Evolutionary conservation across 306 rosid species (phyloP).

Genomic region (Castanea mollissima): DNA sequence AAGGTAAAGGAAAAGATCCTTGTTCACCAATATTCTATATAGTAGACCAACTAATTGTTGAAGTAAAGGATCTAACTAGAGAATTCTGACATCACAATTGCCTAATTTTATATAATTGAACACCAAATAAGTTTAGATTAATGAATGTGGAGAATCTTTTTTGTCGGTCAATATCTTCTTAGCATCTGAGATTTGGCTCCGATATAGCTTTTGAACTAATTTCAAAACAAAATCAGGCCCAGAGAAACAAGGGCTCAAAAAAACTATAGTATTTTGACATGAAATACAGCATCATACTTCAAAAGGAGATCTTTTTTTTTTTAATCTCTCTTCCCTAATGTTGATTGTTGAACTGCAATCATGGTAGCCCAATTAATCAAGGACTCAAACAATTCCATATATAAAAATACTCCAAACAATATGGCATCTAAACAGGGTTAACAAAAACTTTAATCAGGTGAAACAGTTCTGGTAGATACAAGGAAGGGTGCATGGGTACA

Average conservation of each 20-base stretch:
- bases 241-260: background rate
- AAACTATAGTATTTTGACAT: background rate
- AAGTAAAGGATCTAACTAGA: background rate
- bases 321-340: background rate
- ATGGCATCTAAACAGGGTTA: background rate
- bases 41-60: conserved; percentile 2
- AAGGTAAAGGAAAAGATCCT: conserved; percentile 8
- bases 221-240: background rate
- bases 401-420: background rate
- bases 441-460: background rate
- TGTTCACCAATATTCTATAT: background rate
- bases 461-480: background rate
- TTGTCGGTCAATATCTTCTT: background rate
- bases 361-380: background rate
- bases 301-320: background rate
- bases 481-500: background rate
- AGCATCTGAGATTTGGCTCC: background rate
- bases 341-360: background rate
- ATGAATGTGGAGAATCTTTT: background rate
- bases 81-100: no score
- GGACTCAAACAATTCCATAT: background rate
- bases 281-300: background rate
- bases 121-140: background rate
- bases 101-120: no score
- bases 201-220: background rate